A percentile compares a stretch with the other conserved stretches of the same genome.
Evolutionary conservation across 108 stramenopile genomes (phyloP).

Genomic region (Conticribra weissflogii): DNA sequence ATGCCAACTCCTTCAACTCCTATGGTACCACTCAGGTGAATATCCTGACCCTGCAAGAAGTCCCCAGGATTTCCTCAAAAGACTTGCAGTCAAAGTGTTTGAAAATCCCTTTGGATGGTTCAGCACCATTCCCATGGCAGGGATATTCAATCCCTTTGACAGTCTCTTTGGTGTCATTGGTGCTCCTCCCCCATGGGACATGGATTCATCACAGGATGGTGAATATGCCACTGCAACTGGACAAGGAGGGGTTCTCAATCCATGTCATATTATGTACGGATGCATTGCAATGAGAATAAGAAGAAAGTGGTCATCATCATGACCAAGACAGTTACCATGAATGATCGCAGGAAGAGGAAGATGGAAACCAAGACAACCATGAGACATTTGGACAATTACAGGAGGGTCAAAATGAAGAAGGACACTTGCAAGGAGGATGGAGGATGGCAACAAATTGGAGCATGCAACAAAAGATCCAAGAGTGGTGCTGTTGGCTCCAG

Average conservation of each 20-base stretch:
- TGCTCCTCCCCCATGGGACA: no score
- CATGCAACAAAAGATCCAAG: neutral
- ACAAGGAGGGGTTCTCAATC: slow-evolving; percentile 22
- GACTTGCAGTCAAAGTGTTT: slow-evolving; percentile 12
- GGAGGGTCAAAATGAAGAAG: slow-evolving; percentile 39
- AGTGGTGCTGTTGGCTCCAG: neutral
- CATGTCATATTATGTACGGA: slow-evolving; percentile 30
- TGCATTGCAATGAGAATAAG: slow-evolving; percentile 34
- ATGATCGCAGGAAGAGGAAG: slow-evolving; percentile 29
- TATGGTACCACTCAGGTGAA: slow-evolving; percentile 47
- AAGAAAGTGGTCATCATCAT: slow-evolving; percentile 33
- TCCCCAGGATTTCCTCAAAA: slow-evolving; percentile 17
- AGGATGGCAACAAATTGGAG: neutral
- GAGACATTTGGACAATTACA: slow-evolving; percentile 43
- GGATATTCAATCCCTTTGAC: slow-evolving; percentile 46
- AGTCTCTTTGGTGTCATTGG: slow-evolving; percentile 36
- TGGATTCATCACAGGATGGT: neutral
- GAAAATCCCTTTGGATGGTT: slow-evolving; percentile 43
- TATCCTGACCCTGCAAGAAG: slow-evolving; percentile 30
- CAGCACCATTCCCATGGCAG: slow-evolving; percentile 15
- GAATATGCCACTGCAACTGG: neutral
- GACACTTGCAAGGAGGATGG: slow-evolving; percentile 4
- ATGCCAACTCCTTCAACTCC: slow-evolving; percentile 19
- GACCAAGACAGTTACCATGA: slow-evolving; percentile 33
- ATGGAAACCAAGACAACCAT: slow-evolving; percentile 29